Conservation (phyloP, 1,139 yeast genomes). For the Spathaspora sp. region DNA sequence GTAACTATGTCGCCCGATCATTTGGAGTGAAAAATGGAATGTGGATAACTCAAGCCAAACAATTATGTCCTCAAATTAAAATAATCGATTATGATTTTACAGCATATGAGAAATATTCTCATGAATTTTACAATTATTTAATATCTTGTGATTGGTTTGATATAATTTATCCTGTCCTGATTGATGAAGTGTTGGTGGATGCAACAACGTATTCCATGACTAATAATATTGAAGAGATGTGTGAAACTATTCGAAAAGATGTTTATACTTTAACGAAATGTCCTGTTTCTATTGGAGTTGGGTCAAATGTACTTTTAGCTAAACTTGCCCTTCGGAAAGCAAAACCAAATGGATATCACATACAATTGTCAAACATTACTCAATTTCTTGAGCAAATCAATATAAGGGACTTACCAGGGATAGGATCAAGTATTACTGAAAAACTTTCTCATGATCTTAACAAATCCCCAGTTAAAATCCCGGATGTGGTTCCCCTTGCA, state of each 20-base stretch:
- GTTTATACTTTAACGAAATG: slow-evolving; percentile 56
- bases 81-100: slow-evolving; percentile 73
- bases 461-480: slow-evolving; percentile 12
- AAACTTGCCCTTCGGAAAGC: slow-evolving; percentile 73
- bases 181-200: slow-evolving; percentile 87
- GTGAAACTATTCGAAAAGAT: slow-evolving; percentile 40
- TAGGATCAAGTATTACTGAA: slow-evolving; percentile 56
- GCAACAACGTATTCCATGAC: slow-evolving; percentile 40
- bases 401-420: slow-evolving; percentile 74
- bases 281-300: slow-evolving; percentile 76
- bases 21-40: slow-evolving; percentile 81
- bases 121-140: slow-evolving; percentile 56
- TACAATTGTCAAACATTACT: slow-evolving; percentile 27
- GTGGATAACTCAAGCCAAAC: slow-evolving; percentile 75
- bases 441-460: slow-evolving; percentile 12
- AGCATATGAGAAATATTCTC: slow-evolving; percentile 56
- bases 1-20: slow-evolving; percentile 80
- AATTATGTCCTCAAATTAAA: slow-evolving; percentile 62
- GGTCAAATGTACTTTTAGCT: slow-evolving; percentile 71
- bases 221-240: slow-evolving; percentile 24
- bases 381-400: slow-evolving; percentile 43
- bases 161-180: slow-evolving; percentile 76
- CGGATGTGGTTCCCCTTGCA: slow-evolving; percentile 38
- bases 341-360: slow-evolving; percentile 70
- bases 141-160: slow-evolving; percentile 49